Conservation (phyloP, 202 grass and related monocot genomes). For the Panicum hallii region DNA sequence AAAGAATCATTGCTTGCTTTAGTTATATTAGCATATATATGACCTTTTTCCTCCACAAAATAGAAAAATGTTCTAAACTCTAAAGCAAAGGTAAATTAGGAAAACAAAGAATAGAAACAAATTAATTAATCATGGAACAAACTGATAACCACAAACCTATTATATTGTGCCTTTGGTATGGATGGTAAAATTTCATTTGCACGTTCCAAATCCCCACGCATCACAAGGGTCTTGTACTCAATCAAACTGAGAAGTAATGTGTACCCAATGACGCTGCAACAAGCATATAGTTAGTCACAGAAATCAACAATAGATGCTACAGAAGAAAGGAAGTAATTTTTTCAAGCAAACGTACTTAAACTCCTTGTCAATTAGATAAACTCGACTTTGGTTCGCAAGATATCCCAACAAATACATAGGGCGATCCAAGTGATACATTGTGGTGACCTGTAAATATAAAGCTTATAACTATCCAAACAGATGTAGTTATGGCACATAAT, state of each 20-base stretch:
- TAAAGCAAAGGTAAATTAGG: neutral
- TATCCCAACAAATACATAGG: slow-evolving; percentile 99
- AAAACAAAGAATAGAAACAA: neutral
- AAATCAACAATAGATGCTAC: slow-evolving; percentile 40
- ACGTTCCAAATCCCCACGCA: slow-evolving; percentile 92
- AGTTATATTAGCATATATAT: neutral
- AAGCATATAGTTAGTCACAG: slow-evolving; percentile 44
- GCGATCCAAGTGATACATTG: slow-evolving; percentile 97
- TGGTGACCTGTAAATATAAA: slow-evolving; percentile 77
- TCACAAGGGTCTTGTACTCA: slow-evolving; percentile 97
- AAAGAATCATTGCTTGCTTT: no score
- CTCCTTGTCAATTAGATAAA: slow-evolving; percentile 99
- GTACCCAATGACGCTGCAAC: slow-evolving; percentile 92
- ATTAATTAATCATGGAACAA: neutral
- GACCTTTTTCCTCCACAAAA: slow-evolving; percentile 12
- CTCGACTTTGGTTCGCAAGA: slow-evolving; percentile 94
- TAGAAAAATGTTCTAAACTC: neutral
- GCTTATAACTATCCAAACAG: slow-evolving; percentile 39
- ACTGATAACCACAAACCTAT: slow-evolving; percentile 64
- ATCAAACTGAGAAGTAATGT: slow-evolving; percentile 98
- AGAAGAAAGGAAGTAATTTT: slow-evolving; percentile 21
- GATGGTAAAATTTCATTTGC: slow-evolving; percentile 92
- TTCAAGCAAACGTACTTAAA: slow-evolving; percentile 79
- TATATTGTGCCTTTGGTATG: slow-evolving; percentile 89
- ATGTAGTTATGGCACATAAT: slow-evolving; percentile 14